These are phyloP conservation scores for Picochlorum sp. DNA, from an alignment of 139 green algal species.

Conservation along the genomic window DNA sequence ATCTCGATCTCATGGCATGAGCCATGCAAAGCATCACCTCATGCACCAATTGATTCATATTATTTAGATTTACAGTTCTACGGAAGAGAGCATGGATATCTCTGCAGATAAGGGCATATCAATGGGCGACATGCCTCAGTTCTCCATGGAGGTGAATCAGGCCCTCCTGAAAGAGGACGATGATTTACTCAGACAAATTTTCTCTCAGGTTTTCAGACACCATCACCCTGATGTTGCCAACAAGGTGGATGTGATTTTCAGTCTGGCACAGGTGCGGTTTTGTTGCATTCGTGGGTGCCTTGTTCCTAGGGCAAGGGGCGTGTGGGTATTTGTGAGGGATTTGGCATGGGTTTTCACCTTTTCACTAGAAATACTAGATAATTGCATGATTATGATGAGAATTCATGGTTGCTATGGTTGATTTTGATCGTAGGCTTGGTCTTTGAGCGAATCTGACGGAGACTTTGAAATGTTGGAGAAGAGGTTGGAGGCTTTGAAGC, in stretches of 20 bases:
- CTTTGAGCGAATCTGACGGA: slow-evolving; percentile 41
- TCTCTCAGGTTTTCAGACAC: slow-evolving; percentile 60
- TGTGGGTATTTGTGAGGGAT: no score
- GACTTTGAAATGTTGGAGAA: slow-evolving; percentile 80
- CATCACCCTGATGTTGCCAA: slow-evolving; percentile 68
- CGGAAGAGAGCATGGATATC: no score
- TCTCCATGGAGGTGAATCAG: slow-evolving; percentile 33
- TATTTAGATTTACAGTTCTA: no score
- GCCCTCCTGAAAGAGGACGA: slow-evolving; percentile 36
- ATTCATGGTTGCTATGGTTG: background rate
- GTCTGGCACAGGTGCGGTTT: slow-evolving; percentile 40
- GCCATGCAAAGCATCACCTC: no score
- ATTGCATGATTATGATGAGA: no score
- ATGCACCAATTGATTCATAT: no score
- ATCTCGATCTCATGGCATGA: no score
- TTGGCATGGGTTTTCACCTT: no score
- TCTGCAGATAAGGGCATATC: background rate
- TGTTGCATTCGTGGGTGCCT: background rate
- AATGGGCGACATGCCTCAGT: background rate
- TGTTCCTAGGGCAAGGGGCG: no score
- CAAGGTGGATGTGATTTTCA: slow-evolving; percentile 78
- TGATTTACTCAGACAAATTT: slow-evolving; percentile 33
- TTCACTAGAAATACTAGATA: no score
- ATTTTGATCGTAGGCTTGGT: slow-evolving; percentile 45
- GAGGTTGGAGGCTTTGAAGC: slow-evolving; percentile 54